Conservation (phyloP, 345 rosid species). For the Eucalyptus decipiens region DNA sequence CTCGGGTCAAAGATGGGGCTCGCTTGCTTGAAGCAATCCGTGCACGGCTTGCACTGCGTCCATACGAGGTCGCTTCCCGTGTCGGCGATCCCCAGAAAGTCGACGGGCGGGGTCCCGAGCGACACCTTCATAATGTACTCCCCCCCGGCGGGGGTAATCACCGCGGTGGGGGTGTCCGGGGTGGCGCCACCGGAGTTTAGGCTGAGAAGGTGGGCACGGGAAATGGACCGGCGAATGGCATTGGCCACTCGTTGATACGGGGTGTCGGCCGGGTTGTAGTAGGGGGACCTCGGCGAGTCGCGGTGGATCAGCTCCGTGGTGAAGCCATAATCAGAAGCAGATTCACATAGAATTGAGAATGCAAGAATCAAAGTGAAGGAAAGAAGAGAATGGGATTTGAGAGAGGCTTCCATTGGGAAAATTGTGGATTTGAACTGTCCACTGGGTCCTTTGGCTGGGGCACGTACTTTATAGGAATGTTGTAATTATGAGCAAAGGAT, state of each 20-base stretch:
- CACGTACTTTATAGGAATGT: neutral
- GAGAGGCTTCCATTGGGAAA: neutral
- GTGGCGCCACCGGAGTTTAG: neutral
- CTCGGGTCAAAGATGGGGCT: conserved; percentile 3
- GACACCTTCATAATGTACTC: conserved; percentile 12
- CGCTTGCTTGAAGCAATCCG: conserved; percentile 2
- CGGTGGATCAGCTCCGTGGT: conserved; percentile 11
- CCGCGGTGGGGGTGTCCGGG: neutral
- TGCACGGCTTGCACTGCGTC: conserved; percentile 24
- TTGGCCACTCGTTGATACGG: neutral
- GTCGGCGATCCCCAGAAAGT: conserved; percentile 3
- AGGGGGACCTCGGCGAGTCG: conserved; percentile 15
- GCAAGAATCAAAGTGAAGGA: neutral
- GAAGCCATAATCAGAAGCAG: neutral
- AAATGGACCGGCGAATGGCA: neutral
- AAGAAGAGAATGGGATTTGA: neutral
- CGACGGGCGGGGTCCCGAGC: neutral
- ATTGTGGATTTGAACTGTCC: neutral
- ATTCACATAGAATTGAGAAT: neutral
- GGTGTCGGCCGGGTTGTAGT: neutral
- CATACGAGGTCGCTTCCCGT: conserved; percentile 25
- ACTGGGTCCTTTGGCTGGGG: neutral
- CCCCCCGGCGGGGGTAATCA: neutral
- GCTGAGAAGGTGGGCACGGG: neutral
- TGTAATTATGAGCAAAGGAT: neutral